These are phyloP conservation scores for Malassezia caprae DNA, from an alignment of 1,284 basidiomycete species.

Conservation along the genomic window DNA sequence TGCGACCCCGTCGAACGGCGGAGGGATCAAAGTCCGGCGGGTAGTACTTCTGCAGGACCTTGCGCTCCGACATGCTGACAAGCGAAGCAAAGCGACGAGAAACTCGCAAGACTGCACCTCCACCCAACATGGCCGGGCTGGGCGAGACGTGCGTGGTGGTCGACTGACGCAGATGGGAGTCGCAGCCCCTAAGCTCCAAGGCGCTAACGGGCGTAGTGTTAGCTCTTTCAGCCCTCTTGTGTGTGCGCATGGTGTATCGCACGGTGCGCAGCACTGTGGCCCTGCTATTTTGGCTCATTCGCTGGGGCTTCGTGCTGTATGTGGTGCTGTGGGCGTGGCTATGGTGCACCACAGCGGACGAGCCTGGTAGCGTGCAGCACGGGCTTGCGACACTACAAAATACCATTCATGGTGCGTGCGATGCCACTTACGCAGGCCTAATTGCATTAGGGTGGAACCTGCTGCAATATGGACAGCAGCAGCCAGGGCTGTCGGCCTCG, in stretches of 20 bases:
- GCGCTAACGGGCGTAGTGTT: constrained; percentile 5
- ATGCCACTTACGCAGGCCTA: not conserved
- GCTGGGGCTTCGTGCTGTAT: constrained; percentile 12
- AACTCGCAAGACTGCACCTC: not conserved
- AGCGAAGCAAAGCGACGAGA: not conserved
- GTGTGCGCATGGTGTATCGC: constrained; percentile 7
- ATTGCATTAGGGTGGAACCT: not conserved
- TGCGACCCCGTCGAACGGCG: constrained; percentile 79
- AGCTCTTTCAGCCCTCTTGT: not conserved
- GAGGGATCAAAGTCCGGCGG: constrained; percentile 86
- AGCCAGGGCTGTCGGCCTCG: not conserved
- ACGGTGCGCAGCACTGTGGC: constrained; percentile 10
- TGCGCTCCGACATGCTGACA: constrained; percentile 49
- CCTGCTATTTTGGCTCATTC: constrained; percentile 6
- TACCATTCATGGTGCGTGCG: constrained; percentile 4
- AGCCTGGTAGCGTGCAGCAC: not conserved
- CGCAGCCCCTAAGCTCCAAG: constrained; percentile 3
- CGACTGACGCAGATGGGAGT: constrained; percentile 1
- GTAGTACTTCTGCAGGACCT: constrained; percentile 50
- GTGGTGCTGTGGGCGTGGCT: constrained; percentile 1
- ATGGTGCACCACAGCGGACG: constrained; percentile 4
- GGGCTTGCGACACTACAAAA: not conserved
- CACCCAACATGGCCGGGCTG: not conserved
- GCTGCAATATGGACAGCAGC: not conserved
- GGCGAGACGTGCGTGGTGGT: not conserved